A percentile compares a stretch with the other conserved stretches of the same genome.
Conservation (phyloP, 805 yeast species). For the Candida dajiaensis region DNA sequence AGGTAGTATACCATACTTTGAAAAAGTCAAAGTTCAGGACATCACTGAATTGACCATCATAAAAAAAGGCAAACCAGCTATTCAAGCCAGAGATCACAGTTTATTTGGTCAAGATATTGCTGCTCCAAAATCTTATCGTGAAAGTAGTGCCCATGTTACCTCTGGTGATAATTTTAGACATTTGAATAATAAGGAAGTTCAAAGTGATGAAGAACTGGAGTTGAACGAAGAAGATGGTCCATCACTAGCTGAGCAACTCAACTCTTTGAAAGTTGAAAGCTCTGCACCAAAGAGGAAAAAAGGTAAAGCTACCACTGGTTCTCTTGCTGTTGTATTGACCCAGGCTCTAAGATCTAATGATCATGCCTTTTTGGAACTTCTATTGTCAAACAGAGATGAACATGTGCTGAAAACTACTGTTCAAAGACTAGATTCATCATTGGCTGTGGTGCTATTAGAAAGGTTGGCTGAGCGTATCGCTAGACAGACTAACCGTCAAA, state of each 20-base stretch:
- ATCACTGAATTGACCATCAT: slow-evolving; percentile 23
- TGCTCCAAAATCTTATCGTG: slow-evolving; percentile 51
- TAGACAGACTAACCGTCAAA: slow-evolving; percentile 48
- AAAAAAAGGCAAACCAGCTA: slow-evolving; percentile 35
- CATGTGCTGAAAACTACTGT: slow-evolving; percentile 48
- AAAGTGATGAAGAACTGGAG: slow-evolving; percentile 26
- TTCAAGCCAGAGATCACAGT: slow-evolving; percentile 36
- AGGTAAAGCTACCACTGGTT: slow-evolving; percentile 59
- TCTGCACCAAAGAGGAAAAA: slow-evolving; percentile 28
- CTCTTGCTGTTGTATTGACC: slow-evolving; percentile 75
- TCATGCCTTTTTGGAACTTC: slow-evolving; percentile 78
- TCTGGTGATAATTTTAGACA: slow-evolving; percentile 61
- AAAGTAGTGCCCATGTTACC: slow-evolving; percentile 52
- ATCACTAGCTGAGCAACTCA: slow-evolving; percentile 50
- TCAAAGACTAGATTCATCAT: slow-evolving; percentile 45
- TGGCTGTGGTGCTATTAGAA: slow-evolving; percentile 53
- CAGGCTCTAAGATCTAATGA: slow-evolving; percentile 90
- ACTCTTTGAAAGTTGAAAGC: slow-evolving; percentile 25
- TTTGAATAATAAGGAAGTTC: slow-evolving; percentile 42
- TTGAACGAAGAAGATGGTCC: slow-evolving; percentile 41
- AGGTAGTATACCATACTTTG: slow-evolving; percentile 52
- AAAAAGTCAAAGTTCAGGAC: slow-evolving; percentile 41
- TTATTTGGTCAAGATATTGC: slow-evolving; percentile 40
- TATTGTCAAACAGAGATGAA: slow-evolving; percentile 51
- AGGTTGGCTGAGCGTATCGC: slow-evolving; percentile 55